phyloP scores from a whole-genome alignment of 2,329 filamentous ascomycete genomes.

The Pseudopithomyces chartarum region DNA sequence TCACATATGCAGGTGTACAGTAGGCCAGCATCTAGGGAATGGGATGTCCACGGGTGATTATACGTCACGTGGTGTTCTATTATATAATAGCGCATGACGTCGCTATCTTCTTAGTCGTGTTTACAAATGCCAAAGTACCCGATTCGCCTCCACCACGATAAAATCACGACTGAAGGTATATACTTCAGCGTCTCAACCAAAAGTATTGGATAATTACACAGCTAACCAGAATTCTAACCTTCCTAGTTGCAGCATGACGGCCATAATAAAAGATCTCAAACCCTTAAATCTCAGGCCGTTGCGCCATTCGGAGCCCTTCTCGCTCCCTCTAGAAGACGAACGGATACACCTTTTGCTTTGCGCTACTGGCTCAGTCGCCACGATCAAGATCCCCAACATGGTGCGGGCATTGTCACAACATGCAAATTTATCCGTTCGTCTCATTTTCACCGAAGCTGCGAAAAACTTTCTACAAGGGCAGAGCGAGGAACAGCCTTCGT shows the following conservation, averaged over 20 bases:
- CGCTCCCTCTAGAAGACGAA: conserved; percentile 34
- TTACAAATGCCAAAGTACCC: neutral
- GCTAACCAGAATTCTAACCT: neutral
- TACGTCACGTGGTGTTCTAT: neutral
- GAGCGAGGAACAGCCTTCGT: conserved; percentile 73
- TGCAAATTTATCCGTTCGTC: conserved; percentile 73
- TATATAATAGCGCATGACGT: neutral
- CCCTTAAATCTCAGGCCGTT: conserved; percentile 35
- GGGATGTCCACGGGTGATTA: too few relatives aligned
- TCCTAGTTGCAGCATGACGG: conserved; percentile 24
- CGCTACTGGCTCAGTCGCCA: conserved; percentile 78
- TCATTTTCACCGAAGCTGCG: conserved; percentile 78
- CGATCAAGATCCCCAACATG: conserved; percentile 71
- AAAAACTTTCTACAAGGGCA: conserved; percentile 78
- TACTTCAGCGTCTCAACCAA: neutral
- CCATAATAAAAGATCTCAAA: conserved; percentile 29
- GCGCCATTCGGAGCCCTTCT: conserved; percentile 23
- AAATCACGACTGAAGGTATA: neutral
- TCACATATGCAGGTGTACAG: too few relatives aligned
- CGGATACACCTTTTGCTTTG: conserved; percentile 66
- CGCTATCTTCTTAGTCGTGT: neutral
- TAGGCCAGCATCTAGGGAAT: too few relatives aligned
- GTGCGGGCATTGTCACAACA: conserved; percentile 59
- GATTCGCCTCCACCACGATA: conserved; percentile 4
- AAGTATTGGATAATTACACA: neutral